Percentiles rank a stretch among this genome's conserved stretches.
Evolutionary conservation across 345 rosid genomes (phyloP).

Genomic region (Ceriops zippeliana): DNA sequence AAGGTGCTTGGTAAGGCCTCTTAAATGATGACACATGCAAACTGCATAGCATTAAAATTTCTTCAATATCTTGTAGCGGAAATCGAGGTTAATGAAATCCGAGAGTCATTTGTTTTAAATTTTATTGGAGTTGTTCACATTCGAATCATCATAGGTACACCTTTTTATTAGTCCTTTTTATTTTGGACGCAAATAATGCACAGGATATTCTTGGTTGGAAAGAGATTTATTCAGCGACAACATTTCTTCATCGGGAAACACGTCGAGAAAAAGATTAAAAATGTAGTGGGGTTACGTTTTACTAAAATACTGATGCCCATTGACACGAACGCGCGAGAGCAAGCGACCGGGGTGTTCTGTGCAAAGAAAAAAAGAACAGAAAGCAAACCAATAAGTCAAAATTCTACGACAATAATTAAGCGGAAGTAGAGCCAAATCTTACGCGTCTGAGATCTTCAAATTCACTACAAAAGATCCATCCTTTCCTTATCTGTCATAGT

Average conservation of each 20-base stretch:
- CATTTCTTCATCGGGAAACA: constrained; percentile 11
- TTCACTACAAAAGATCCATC: background rate
- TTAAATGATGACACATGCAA: too few species aligned
- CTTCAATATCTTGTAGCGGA: too few species aligned
- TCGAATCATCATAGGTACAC: too few species aligned
- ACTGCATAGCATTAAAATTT: too few species aligned
- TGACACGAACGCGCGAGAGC: background rate
- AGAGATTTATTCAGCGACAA: background rate
- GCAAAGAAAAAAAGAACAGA: constrained; percentile 35
- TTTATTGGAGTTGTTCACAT: too few species aligned
- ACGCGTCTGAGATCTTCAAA: background rate
- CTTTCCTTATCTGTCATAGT: background rate
- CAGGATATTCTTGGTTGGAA: too few species aligned
- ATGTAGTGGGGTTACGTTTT: background rate
- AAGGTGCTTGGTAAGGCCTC: too few species aligned
- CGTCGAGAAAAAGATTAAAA: background rate
- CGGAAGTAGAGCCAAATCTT: constrained; percentile 7
- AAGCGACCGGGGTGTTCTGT: background rate
- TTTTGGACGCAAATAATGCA: too few species aligned
- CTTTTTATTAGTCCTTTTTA: too few species aligned
- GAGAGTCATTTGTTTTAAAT: too few species aligned
- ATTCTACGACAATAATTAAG: background rate
- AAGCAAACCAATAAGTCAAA: constrained; percentile 31
- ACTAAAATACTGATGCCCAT: background rate
- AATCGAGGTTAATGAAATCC: too few species aligned